Evolutionary conservation across 1,284 basidiomycete species (phyloP).

Genomic region (Ganoderma sinense): DNA sequence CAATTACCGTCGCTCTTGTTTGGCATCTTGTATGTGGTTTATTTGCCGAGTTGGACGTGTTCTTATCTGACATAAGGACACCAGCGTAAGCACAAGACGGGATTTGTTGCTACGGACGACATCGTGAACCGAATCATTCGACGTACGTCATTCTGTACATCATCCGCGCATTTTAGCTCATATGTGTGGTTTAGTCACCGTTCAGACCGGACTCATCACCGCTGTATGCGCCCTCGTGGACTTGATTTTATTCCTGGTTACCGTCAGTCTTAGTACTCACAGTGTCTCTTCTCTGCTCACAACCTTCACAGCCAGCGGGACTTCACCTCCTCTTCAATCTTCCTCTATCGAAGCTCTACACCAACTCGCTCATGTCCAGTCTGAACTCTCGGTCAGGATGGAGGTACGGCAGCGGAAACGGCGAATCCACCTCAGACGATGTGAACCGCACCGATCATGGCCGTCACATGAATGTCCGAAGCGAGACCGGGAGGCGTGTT

Average conservation of each 20-base stretch:
- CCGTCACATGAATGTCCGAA: slow-evolving; percentile 21
- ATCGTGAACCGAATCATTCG: slow-evolving; percentile 51
- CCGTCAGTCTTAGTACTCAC: slow-evolving; percentile 29
- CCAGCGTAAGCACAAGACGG: slow-evolving; percentile 50
- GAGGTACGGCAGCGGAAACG: slow-evolving; percentile 37
- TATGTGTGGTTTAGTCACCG: slow-evolving; percentile 38
- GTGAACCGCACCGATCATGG: slow-evolving; percentile 17
- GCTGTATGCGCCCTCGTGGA: slow-evolving; percentile 43
- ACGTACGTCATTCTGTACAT: slow-evolving; percentile 39
- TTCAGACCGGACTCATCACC: slow-evolving; percentile 45
- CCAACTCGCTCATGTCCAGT: slow-evolving; percentile 44
- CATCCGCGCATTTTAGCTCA: neutral
- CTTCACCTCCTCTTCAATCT: slow-evolving; percentile 44
- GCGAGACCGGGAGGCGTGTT: slow-evolving; percentile 30
- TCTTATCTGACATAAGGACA: neutral
- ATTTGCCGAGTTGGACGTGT: neutral
- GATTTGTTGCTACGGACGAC: slow-evolving; percentile 44
- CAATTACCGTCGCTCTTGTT: slow-evolving; percentile 41
- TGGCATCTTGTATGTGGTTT: slow-evolving; percentile 38
- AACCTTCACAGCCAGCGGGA: slow-evolving; percentile 33
- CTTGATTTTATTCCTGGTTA: slow-evolving; percentile 41
- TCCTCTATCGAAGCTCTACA: slow-evolving; percentile 43
- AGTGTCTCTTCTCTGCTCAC: slow-evolving; percentile 1
- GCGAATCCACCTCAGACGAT: slow-evolving; percentile 25
- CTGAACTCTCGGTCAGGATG: slow-evolving; percentile 43